Evolutionary conservation across 1,139 yeast species (phyloP), one percentile per base, ranked within the genome.

Genomic region (Saccharomycopsis crataegensis): DNA sequence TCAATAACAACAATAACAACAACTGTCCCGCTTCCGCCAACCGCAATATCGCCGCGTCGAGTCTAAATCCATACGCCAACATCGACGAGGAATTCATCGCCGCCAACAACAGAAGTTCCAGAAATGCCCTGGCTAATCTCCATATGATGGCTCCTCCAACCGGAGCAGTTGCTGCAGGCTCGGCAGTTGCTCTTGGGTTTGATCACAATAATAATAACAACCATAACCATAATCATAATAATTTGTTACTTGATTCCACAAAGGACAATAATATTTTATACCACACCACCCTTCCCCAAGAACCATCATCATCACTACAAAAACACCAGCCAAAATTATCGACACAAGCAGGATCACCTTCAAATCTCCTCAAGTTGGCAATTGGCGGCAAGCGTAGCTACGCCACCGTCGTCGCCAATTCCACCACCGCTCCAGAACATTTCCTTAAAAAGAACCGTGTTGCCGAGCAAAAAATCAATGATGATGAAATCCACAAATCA

Each of bases 1-100:
- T 8, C 41, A 42, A 49, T 40, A 53, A 53, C 43, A 56, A 49
- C 32, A 56, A 56, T 33, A 51, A 51, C 16, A 49, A 44, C 22
- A 37, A 37, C 17, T 14, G 6, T 12, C 32, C 16, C 33, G 28
- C 14, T 28, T 40, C 12, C 38, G 49, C 22, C 14, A 50, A 50
- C 41, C 28, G 28, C 28, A 22, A 22, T 22, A 22, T 22, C 28
- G 28, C 28, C 28, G 28, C 28, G 28, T 22, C 28, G 28, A 22
- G 28, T 22, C 28, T 22, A 22, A 22, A 22, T 22, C 52, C 48
- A 32, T 43, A 32, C 37, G 16, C 44, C 22, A 50, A 28, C 28
- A 34, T 37, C 6, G 52, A 50, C 31, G 48, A 50, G 32, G 52
- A 50, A 36, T 50, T 50, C 9, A 44, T 50, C 28, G 28, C 28